phyloP scores from a whole-genome alignment of 2,329 filamentous ascomycete species.

The Phialophora tarda region DNA sequence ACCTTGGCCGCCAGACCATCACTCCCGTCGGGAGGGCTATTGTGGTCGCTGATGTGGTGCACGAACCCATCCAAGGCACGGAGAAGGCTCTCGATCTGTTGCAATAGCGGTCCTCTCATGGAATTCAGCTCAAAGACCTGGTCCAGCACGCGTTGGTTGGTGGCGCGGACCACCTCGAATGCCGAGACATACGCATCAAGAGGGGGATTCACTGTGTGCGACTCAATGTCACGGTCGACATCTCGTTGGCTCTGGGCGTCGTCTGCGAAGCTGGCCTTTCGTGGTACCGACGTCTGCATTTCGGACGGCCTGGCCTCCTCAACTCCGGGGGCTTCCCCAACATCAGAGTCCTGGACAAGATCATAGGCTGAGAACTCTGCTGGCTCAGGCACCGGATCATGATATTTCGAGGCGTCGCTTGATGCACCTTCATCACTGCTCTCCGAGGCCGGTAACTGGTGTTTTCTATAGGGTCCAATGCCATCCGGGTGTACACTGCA shows the following conservation, averaged over 20 bases:
- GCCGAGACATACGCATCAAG: background rate
- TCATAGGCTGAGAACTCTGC: background rate
- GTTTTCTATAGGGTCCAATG: background rate
- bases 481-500: background rate
- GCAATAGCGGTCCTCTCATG: conserved; percentile 1
- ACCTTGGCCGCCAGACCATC: background rate
- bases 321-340: background rate
- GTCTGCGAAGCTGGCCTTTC: background rate
- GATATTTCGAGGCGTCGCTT: background rate
- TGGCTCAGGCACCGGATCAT: background rate
- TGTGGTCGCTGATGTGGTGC: background rate
- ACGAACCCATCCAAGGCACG: conserved; percentile 10
- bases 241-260: background rate
- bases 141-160: conserved; percentile 4
- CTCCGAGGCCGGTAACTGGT: background rate
- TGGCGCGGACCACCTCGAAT: conserved; percentile 5
- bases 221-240: background rate
- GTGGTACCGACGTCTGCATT: background rate
- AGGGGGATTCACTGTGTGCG: background rate
- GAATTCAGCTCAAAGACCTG: conserved; percentile 17
- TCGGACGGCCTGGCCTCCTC: background rate
- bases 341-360: background rate
- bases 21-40: background rate
- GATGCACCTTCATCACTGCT: background rate
- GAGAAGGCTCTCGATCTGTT: background rate